Base-by-base conservation (phyloP, 116 monocot genomes). In the Trichopus zeylanicus region DNA sequence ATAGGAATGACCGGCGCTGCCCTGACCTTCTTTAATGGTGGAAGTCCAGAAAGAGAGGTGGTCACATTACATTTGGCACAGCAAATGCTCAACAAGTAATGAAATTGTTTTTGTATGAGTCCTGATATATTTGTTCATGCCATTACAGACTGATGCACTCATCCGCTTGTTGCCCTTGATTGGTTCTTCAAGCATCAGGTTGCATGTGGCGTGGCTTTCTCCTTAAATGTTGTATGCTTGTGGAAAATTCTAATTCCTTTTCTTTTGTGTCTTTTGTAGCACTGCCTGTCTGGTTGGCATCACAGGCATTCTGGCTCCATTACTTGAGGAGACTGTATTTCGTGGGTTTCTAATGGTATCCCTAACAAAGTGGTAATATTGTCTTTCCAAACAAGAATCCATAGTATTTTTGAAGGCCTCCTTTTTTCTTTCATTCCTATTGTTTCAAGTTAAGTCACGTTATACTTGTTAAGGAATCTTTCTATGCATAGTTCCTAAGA, bases 261-360 rank as follows among this genome's bases (percentile, higher is more conserved):
- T 26, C 27, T 48, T 12, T 29, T 51, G 27, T 10, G 27, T 2
- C 3, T 31, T 8, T 16, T 66, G 34, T 65, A 95, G 94, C 59
- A 95, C 89, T 60, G 76, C 79, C 27, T 86, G 59, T 65, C 68
- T 95, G 32, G 68, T 95, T 54, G 86, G 75, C 52, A 72, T 90
- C 16, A 90, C 95, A 24, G 90, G 86, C 68, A 63, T 83, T 67
- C 64, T 95, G 55, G 87, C 91, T 3, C 95, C 84, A 24, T 2
- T 95, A 70, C 87, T 95, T n/a, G 90, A 95, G 81, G 95, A 95
- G 72, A 90, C 90, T 34, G 77, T 95, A 21, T 95, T 95, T 70
- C 71, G 95, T 32, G 90, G 95, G 3, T 95, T 90, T 77, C 67
- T 95, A 53, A 79, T 95, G 90, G 79, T 67, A 35, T 76, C 87